Conservation (phyloP, 331 rosid genomes). For the Rhamnella rubrinervis region DNA sequence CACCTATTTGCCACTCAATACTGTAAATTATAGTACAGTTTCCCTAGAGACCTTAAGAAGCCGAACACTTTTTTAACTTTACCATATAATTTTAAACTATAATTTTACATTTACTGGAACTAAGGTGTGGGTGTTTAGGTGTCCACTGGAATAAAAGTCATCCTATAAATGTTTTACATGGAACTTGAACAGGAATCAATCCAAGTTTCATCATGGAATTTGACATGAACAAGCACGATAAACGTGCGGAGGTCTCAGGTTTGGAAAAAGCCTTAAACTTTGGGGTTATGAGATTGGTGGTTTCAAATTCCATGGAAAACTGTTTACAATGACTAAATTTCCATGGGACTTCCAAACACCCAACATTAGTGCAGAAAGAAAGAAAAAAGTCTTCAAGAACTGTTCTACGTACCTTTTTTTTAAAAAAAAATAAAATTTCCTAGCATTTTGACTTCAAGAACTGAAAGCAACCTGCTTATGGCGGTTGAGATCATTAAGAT, state of each 20-base stretch:
- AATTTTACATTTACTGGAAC: background rate
- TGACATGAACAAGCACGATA: background rate
- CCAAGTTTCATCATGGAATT: background rate
- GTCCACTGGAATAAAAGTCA: constrained; percentile 9
- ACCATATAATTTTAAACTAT: background rate
- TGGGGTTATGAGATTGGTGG: constrained; percentile 2
- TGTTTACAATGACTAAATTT: background rate
- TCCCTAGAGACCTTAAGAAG: background rate
- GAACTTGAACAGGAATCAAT: constrained; percentile 9
- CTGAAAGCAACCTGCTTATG: constrained; percentile 54
- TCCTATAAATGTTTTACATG: background rate
- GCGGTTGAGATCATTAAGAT: constrained; percentile 51
- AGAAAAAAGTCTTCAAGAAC: background rate
- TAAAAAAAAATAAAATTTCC: background rate
- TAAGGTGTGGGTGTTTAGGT: background rate
- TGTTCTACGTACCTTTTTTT: background rate
- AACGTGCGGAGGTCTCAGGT: background rate
- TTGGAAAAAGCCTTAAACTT: background rate
- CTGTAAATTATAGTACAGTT: background rate
- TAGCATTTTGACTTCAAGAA: constrained; percentile 17
- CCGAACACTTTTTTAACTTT: background rate
- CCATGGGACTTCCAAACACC: constrained; percentile 18
- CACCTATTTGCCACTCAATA: too few relatives aligned
- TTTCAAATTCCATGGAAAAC: constrained; percentile 28
- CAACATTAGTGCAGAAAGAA: background rate